Conservation (phyloP, 352 stramenopile species). For the Phytophthora lateralis region DNA sequence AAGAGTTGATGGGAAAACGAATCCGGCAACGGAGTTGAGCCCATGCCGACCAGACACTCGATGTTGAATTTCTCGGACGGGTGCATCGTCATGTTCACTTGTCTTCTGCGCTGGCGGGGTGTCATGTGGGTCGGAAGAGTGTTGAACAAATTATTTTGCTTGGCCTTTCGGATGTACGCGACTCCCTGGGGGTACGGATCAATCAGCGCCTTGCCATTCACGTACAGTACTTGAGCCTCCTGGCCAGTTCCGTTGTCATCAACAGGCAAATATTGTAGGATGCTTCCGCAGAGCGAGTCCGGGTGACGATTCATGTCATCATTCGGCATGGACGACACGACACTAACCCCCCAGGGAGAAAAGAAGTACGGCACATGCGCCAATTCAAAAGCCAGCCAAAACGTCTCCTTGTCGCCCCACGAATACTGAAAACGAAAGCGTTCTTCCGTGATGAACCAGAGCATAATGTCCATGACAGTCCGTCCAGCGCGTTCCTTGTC, state of each 20-base stretch:
- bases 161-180: constrained; percentile 36
- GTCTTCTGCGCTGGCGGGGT: constrained; percentile 37
- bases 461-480: constrained; percentile 39
- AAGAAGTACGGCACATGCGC: constrained; percentile 40
- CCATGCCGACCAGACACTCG: constrained; percentile 54
- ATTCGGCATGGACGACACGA: constrained; percentile 37
- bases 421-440: constrained; percentile 41
- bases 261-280: constrained; percentile 43
- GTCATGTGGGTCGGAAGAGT: constrained; percentile 52
- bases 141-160: constrained; percentile 51
- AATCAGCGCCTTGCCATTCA: constrained; percentile 33
- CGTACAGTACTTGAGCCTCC: constrained; percentile 32
- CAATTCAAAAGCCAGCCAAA: constrained; percentile 51
- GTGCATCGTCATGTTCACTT: constrained; percentile 16
- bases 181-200: constrained; percentile 30
- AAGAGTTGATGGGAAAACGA: constrained; percentile 35
- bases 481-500: constrained; percentile 41
- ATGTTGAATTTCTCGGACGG: constrained; percentile 27
- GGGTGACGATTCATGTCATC: constrained; percentile 35
- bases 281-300: constrained; percentile 42
- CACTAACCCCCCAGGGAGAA: constrained; percentile 45
- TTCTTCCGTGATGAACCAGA: constrained; percentile 41
- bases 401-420: constrained; percentile 51
- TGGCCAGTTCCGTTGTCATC: constrained; percentile 3
- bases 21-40: constrained; percentile 36